These are phyloP conservation scores for Fraxinus anomala DNA, from an alignment of 257 asterid species.

Conservation along the genomic window DNA sequence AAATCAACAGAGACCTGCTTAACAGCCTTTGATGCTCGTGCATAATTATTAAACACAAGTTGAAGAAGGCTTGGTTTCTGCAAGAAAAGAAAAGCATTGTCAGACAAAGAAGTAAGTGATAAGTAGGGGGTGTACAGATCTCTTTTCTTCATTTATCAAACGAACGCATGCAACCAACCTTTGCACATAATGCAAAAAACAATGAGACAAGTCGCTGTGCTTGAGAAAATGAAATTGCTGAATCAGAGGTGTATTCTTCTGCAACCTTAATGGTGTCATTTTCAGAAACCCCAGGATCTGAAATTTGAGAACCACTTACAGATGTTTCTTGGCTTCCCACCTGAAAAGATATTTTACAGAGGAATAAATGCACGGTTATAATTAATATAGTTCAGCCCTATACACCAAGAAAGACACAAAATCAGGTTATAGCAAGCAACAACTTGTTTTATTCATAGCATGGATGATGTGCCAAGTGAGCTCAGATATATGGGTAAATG, in stretches of 20 bases:
- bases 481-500: too few species aligned
- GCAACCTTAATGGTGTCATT: slow-evolving; percentile 44
- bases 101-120: slow-evolving; percentile 19
- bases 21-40: slow-evolving; percentile 66
- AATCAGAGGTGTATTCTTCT: slow-evolving; percentile 53
- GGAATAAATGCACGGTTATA: background rate
- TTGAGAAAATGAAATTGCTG: slow-evolving; percentile 55
- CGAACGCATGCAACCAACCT: slow-evolving; percentile 60
- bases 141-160: slow-evolving; percentile 23
- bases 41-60: slow-evolving; percentile 71
- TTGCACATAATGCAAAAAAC: slow-evolving; percentile 80
- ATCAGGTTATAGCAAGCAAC: background rate
- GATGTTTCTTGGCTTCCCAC: slow-evolving; percentile 75
- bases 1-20: slow-evolving; percentile 67
- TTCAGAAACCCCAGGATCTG: slow-evolving; percentile 61
- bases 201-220: slow-evolving; percentile 74
- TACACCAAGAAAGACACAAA: slow-evolving; percentile 8
- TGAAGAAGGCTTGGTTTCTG: slow-evolving; percentile 86
- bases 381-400: background rate
- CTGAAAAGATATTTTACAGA: slow-evolving; percentile 38
- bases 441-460: background rate
- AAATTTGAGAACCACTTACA: slow-evolving; percentile 77
- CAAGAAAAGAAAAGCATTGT: slow-evolving; percentile 35
- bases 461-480: background rate
- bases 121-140: slow-evolving; percentile 5